Percentiles rank a stretch among this genome's conserved stretches.
These are phyloP conservation scores for Lachnellula hyalina DNA, from an alignment of 2,329 filamentous ascomycete species.

Conservation along the genomic window DNA sequence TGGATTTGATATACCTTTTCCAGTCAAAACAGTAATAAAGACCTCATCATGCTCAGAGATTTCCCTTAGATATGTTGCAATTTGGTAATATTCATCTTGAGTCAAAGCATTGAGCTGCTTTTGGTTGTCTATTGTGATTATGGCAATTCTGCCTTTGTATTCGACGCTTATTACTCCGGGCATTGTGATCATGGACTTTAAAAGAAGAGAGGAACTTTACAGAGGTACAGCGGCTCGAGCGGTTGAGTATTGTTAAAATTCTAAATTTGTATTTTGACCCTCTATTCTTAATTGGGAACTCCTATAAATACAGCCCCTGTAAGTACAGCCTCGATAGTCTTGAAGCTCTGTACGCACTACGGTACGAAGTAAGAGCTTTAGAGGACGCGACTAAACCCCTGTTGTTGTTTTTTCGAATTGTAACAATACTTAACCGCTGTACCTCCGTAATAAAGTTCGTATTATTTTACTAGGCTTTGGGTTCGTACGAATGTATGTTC, in stretches of 20 bases:
- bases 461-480: too few relatives aligned
- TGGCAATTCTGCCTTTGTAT: conserved; percentile 65
- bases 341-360: too few relatives aligned
- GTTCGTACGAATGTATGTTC: neutral
- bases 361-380: too few relatives aligned
- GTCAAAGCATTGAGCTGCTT: conserved; percentile 83
- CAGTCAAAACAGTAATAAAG: conserved; percentile 78
- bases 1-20: conserved; percentile 56
- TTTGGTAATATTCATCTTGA: conserved; percentile 67
- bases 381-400: too few relatives aligned
- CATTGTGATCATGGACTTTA: conserved; percentile 14
- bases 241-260: too few relatives aligned
- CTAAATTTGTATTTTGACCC: too few relatives aligned
- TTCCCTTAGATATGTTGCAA: conserved; percentile 69
- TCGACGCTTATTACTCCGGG: conserved; percentile 38
- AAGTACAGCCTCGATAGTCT: too few relatives aligned
- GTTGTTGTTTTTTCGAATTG: too few relatives aligned
- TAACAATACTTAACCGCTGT: too few relatives aligned
- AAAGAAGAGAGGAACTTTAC: neutral
- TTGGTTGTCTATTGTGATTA: conserved; percentile 80
- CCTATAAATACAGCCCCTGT: too few relatives aligned
- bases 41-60: conserved; percentile 75
- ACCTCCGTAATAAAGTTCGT: neutral
- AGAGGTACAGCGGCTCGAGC: too few relatives aligned
- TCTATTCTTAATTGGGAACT: too few relatives aligned